Evolutionary conservation across 768 basidiomycete species (phyloP).

Genomic region (Suillus clintonianus): DNA sequence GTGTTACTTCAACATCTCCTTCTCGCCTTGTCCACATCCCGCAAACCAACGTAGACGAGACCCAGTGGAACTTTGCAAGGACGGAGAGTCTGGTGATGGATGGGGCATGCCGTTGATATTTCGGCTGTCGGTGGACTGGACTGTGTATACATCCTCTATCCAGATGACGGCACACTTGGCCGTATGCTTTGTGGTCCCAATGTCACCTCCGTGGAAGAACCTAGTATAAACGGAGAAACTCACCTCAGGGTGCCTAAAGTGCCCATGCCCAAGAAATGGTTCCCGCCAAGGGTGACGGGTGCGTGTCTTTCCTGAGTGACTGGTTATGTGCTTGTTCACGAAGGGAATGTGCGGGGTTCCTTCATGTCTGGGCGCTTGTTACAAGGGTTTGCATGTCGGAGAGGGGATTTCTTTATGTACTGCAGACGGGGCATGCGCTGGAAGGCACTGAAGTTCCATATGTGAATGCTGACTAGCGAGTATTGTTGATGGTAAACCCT

Average conservation of each 20-base stretch:
- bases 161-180: conserved; percentile 86
- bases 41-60: conserved; percentile 93
- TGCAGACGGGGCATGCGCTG: too few species aligned
- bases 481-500: too few species aligned
- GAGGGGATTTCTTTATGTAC: too few species aligned
- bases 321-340: conserved; percentile 3
- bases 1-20: conserved; percentile 77
- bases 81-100: conserved; percentile 12
- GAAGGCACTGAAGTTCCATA: too few species aligned
- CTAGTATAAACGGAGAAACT: conserved; percentile 18
- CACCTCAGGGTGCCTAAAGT: conserved; percentile 87
- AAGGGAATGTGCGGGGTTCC: conserved; percentile 40
- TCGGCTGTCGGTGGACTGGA: conserved; percentile 78
- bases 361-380: conserved; percentile 54
- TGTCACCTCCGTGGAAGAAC: conserved; percentile 7
- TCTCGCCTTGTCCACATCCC: conserved; percentile 91
- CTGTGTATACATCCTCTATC: conserved; percentile 97
- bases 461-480: too few species aligned
- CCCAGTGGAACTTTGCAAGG: conserved; percentile 49
- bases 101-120: conserved; percentile 98
- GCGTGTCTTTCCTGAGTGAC: too few species aligned
- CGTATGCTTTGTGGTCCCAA: conserved; percentile 51
- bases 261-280: conserved; percentile 93
- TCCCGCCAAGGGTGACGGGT: conserved; percentile 91
- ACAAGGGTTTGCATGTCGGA: conserved; percentile 5